phyloP scores from a whole-genome alignment of 257 asterid genomes.

The Solanum etuberosum region DNA sequence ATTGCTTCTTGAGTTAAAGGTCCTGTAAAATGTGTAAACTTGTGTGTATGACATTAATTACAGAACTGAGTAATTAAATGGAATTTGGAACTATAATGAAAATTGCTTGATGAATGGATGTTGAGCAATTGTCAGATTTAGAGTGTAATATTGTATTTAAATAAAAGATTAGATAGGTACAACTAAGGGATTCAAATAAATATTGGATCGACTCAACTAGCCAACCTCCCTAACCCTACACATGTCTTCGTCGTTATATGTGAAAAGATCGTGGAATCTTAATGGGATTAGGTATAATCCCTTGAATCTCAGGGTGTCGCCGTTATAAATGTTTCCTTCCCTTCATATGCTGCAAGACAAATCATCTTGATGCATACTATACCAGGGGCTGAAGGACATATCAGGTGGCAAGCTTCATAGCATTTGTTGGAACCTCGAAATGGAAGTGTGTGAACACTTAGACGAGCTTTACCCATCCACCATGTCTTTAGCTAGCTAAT shows the following conservation, averaged over 20 bases:
- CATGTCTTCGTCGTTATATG: not conserved
- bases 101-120: not conserved
- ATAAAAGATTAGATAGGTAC: not conserved
- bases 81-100: not conserved
- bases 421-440: not conserved
- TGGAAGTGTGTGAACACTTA: not conserved
- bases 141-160: not conserved
- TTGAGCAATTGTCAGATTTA: not conserved
- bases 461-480: not conserved
- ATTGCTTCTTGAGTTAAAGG: not conserved
- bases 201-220: not conserved
- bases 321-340: not conserved
- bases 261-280: not conserved
- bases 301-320: not conserved
- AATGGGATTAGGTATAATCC: not conserved
- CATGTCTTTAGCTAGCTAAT: not conserved
- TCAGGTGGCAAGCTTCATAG: not conserved
- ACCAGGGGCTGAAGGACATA: not conserved
- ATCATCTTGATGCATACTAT: not conserved
- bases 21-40: not conserved
- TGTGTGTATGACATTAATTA: not conserved
- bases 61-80: not conserved
- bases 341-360: not conserved
- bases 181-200: not conserved
- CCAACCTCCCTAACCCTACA: not conserved